phyloP scores from a whole-genome alignment of 331 rosid species.

The Telfairia occidentalis region DNA sequence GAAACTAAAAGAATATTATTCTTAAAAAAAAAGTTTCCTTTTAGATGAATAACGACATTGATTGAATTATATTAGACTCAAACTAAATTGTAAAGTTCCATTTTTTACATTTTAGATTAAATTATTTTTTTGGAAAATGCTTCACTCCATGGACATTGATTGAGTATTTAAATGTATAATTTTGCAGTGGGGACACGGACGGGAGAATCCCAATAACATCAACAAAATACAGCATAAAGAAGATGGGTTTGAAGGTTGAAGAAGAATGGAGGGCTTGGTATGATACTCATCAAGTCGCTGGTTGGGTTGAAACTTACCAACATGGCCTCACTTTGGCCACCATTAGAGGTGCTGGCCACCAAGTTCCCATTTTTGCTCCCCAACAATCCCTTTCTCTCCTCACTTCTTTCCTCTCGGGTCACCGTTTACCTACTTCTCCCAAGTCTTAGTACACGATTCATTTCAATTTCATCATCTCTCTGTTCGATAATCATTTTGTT shows the following conservation, averaged over 20 bases:
- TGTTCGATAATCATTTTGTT: neutral
- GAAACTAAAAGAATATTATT: too few species aligned
- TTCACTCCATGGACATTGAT: too few species aligned
- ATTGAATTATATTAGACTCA: too few species aligned
- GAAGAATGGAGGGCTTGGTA: slow-evolving; percentile 57
- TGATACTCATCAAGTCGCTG: slow-evolving; percentile 38
- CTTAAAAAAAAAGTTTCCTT: too few species aligned
- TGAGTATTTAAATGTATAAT: neutral
- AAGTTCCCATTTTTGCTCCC: slow-evolving; percentile 42
- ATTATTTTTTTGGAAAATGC: too few species aligned
- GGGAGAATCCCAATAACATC: slow-evolving; percentile 63
- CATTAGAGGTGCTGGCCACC: slow-evolving; percentile 66
- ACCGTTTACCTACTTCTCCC: slow-evolving; percentile 26
- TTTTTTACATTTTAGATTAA: too few species aligned
- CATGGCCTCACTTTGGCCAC: slow-evolving; percentile 46
- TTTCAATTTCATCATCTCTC: fast-evolving
- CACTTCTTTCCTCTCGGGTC: slow-evolving; percentile 35
- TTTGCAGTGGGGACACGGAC: slow-evolving; percentile 51
- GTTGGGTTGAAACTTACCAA: slow-evolving; percentile 46
- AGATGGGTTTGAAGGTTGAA: slow-evolving; percentile 25
- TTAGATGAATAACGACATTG: too few species aligned
- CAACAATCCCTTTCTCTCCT: slow-evolving; percentile 41
- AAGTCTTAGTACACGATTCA: neutral
- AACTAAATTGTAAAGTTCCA: too few species aligned
- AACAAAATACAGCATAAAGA: slow-evolving; percentile 42